These are phyloP conservation scores for Candida yuanshanica DNA, from an alignment of 805 yeast genomes.

Conservation along the genomic window DNA sequence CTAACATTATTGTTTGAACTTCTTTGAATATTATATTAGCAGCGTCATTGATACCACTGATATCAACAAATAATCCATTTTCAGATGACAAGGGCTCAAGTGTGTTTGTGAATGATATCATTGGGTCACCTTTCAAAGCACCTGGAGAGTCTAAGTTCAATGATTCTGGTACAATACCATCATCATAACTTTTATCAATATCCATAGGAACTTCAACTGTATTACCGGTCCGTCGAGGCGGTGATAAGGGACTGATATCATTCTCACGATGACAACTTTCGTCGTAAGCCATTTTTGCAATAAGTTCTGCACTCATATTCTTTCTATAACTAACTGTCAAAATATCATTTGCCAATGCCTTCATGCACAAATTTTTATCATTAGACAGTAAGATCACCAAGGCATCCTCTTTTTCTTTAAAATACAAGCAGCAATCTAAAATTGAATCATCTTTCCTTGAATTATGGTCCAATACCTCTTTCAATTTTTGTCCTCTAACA, in stretches of 20 bases:
- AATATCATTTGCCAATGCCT: constrained; percentile 63
- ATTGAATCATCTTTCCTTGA: constrained; percentile 73
- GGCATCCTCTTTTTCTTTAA: constrained; percentile 33
- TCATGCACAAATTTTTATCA: constrained; percentile 76
- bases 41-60: constrained; percentile 13
- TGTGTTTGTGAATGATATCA: no score
- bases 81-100: no score
- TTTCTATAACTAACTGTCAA: constrained; percentile 49
- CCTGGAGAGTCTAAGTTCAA: no score
- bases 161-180: not conserved
- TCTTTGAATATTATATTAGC: constrained; percentile 33
- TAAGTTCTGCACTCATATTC: constrained; percentile 42
- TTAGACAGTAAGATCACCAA: constrained; percentile 67
- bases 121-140: no score
- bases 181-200: not conserved
- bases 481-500: constrained; percentile 59
- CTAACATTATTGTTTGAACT: constrained; percentile 33
- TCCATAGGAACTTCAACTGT: no score
- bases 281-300: constrained; percentile 33
- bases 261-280: not conserved
- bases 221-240: no score
- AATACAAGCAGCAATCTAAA: constrained; percentile 74
- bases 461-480: constrained; percentile 43
- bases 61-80: constrained; percentile 6
- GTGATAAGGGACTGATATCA: no score